These are phyloP conservation scores for Sorghum bicolor DNA, from an alignment of 176 grass and related monocot genomes.

Conservation along the genomic window Sorghum_bicolor_NCBIv3 NC_012870.2:65872001-65872500, in stretches of 20 bases:
- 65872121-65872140: not conserved
- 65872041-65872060: not conserved
- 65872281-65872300: not conserved
- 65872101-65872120: not conserved
- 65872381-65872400: not conserved
- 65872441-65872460: not conserved
- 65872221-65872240: not conserved
- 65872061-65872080: not conserved
- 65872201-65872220: not conserved
- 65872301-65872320: not conserved
- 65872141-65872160: not conserved
- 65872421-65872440: not conserved
- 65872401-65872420: not conserved
- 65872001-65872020: not conserved
- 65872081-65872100: not conserved
- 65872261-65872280: not conserved
- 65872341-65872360: not conserved
- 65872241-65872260: not conserved
- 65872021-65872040: not conserved
- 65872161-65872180: constrained; percentile 1
- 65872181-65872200: not conserved
- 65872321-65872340: not conserved
- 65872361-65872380: not conserved
- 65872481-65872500: not conserved
- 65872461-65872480: not conserved